Conservation (phyloP, 768 basidiomycete species). For the Lepiota venenata region DNA sequence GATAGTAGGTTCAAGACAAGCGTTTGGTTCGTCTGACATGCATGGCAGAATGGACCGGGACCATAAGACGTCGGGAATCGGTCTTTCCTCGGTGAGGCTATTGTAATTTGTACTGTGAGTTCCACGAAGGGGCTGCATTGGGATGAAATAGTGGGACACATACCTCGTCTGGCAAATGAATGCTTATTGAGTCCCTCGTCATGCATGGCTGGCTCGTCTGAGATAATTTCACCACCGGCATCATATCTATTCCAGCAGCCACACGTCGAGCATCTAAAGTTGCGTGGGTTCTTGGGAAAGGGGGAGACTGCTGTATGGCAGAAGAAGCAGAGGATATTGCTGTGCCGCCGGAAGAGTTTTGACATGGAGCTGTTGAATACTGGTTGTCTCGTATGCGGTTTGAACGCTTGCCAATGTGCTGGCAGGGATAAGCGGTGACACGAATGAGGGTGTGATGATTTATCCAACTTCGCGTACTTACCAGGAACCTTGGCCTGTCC, state of each 20-base stretch:
- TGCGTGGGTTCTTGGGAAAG: slow-evolving; percentile 43
- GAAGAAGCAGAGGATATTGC: slow-evolving; percentile 63
- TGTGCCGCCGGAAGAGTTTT: slow-evolving; percentile 50
- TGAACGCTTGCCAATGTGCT: background rate
- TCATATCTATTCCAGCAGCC: slow-evolving; percentile 76
- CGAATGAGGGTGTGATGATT: background rate
- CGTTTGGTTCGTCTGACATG: slow-evolving; percentile 91
- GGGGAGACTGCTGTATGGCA: slow-evolving; percentile 47
- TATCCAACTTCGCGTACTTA: background rate
- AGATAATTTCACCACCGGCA: slow-evolving; percentile 69
- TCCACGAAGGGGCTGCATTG: background rate
- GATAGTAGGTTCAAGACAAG: slow-evolving; percentile 83
- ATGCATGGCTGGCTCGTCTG: slow-evolving; percentile 88
- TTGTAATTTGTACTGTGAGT: background rate
- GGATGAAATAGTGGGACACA: slow-evolving; percentile 12
- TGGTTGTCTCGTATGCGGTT: background rate
- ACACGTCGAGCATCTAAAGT: slow-evolving; percentile 67
- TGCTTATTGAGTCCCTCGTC: slow-evolving; percentile 65
- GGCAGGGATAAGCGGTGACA: background rate
- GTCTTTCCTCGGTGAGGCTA: slow-evolving; percentile 70
- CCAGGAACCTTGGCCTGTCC: background rate
- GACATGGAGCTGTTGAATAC: slow-evolving; percentile 25
- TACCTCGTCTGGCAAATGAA: slow-evolving; percentile 75
- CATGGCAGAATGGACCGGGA: slow-evolving; percentile 73
- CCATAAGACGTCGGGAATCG: slow-evolving; percentile 61